phyloP scores from a whole-genome alignment of 106 monocot genomes.

The Narthecium ossifragum region DNA sequence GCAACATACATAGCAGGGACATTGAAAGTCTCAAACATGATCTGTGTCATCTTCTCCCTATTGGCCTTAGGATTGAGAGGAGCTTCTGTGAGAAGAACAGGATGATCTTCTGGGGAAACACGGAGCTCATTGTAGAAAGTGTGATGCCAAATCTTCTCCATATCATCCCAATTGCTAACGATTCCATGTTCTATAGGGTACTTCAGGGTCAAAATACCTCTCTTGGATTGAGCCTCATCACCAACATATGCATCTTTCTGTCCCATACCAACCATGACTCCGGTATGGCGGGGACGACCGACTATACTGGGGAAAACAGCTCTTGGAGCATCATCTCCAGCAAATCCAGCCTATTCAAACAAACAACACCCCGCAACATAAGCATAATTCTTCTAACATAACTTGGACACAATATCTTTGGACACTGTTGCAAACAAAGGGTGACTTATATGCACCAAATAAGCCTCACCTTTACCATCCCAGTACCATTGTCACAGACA shows the following conservation, averaged over 20 bases:
- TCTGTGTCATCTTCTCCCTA: conserved; percentile 7
- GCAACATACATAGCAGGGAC: conserved; percentile 4
- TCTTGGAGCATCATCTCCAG: conserved; percentile 1
- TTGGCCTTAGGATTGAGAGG: conserved; percentile 8
- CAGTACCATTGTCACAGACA: conserved; percentile 1
- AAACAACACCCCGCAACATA: too few relatives aligned
- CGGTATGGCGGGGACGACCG: not conserved
- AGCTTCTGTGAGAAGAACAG: conserved; percentile 4
- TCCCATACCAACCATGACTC: not conserved
- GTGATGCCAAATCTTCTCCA: conserved; percentile 6
- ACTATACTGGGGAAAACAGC: conserved; percentile 1
- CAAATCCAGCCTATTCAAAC: not conserved
- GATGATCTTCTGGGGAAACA: conserved; percentile 4
- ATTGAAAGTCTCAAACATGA: conserved; percentile 7
- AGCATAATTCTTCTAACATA: not conserved
- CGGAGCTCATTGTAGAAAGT: conserved; percentile 5
- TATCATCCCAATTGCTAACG: conserved; percentile 8
- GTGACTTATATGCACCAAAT: too few relatives aligned
- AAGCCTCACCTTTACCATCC: conserved; percentile 1
- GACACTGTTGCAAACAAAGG: not conserved
- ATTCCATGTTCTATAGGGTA: conserved; percentile 9
- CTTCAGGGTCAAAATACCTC: conserved; percentile 4
- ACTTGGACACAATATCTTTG: not conserved
- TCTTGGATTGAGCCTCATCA: conserved; percentile 6
- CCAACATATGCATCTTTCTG: conserved; percentile 11